A percentile compares a stretch with the other conserved stretches of the same genome.
Evolutionary conservation across 2,329 filamentous ascomycete species (phyloP).

Genomic region (Anthostomella pinea): DNA sequence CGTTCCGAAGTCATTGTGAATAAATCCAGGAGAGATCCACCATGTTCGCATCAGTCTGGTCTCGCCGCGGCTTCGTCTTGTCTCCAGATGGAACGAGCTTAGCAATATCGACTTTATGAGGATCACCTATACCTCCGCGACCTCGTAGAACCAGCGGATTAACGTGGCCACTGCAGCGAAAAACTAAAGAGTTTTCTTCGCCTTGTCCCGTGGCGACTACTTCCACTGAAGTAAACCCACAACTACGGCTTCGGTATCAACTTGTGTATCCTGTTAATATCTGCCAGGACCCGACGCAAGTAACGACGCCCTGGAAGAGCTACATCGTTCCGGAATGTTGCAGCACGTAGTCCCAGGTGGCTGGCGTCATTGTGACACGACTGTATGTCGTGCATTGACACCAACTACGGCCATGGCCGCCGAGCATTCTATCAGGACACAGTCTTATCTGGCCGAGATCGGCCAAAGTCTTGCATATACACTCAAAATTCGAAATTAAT

Average conservation of each 20-base stretch:
- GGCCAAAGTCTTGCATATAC: too few species aligned
- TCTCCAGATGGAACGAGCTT: too few species aligned
- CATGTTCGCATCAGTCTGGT: too few species aligned
- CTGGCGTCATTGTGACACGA: constrained; percentile 17
- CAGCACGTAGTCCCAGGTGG: constrained; percentile 20
- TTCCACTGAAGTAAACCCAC: constrained; percentile 8
- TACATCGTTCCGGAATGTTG: constrained; percentile 17
- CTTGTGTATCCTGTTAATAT: constrained; percentile 16
- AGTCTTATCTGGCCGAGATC: background rate
- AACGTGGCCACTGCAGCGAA: too few species aligned
- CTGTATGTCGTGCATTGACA: constrained; percentile 14
- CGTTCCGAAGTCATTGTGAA: too few species aligned
- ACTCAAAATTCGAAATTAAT: too few species aligned
- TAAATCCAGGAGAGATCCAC: too few species aligned
- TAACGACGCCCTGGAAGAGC: constrained; percentile 11
- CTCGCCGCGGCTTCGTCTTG: too few species aligned
- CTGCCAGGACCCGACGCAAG: constrained; percentile 15
- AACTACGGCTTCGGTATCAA: constrained; percentile 14
- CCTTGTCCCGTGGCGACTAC: background rate
- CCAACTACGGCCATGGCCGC: constrained; percentile 7
- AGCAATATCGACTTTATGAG: too few species aligned
- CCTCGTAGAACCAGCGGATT: too few species aligned
- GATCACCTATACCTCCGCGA: too few species aligned
- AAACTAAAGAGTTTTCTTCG: background rate
- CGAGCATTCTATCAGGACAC: constrained; percentile 4